Conservation (phyloP, 2,329 filamentous ascomycete genomes). For the Cryphonectria carpinicola region DNA sequence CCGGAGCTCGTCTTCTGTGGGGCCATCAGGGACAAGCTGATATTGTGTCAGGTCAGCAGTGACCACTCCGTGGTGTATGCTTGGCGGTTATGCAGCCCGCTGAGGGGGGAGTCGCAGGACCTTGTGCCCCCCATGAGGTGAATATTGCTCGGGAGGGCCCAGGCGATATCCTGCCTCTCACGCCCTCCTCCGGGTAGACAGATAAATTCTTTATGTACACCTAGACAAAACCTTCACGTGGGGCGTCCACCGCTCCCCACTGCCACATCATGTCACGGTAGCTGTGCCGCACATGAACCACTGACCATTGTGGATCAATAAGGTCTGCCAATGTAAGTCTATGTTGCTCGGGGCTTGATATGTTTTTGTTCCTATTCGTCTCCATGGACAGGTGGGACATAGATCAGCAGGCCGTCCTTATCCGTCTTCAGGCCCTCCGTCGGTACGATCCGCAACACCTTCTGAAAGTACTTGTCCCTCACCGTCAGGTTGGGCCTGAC, state of each 20-base stretch:
- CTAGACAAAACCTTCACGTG: background rate
- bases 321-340: background rate
- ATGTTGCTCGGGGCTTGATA: background rate
- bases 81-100: background rate
- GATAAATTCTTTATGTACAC: background rate
- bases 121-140: too few relatives aligned
- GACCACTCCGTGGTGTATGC: background rate
- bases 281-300: background rate
- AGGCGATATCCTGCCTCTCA: background rate
- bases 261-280: background rate
- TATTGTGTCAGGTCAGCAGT: background rate
- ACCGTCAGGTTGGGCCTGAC: conserved; percentile 75
- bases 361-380: conserved; percentile 27
- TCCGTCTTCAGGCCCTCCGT: conserved; percentile 72
- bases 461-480: conserved; percentile 90
- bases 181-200: background rate
- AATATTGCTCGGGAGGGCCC: background rate
- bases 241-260: background rate
- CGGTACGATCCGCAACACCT: conserved; percentile 79
- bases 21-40: background rate
- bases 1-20: background rate
- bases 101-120: too few relatives aligned
- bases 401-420: conserved; percentile 66
- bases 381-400: conserved; percentile 52
- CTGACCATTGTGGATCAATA: conserved; percentile 32